Conservation (phyloP, 257 asterid genomes). For the Solanum neorickii region DNA sequence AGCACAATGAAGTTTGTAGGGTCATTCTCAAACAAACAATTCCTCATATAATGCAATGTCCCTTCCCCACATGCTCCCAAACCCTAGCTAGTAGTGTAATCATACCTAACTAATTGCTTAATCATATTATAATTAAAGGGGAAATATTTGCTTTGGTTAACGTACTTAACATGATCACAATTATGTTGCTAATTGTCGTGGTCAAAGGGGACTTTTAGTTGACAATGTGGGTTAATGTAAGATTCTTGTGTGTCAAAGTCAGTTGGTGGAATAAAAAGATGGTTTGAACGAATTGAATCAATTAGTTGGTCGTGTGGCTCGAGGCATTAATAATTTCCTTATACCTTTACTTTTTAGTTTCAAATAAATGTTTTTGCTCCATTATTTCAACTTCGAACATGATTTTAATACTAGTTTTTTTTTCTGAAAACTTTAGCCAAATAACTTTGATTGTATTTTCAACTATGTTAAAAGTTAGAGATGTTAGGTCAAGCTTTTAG, state of each 20-base stretch:
- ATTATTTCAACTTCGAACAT: background rate
- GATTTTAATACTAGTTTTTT: background rate
- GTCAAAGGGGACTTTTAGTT: slow-evolving; percentile 13
- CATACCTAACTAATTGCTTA: background rate
- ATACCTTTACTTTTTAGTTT: background rate
- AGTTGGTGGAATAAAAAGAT: slow-evolving; percentile 15
- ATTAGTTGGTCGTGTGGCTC: slow-evolving; percentile 44
- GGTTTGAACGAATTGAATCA: slow-evolving; percentile 24
- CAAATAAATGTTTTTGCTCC: background rate
- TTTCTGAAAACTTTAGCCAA: background rate
- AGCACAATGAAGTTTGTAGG: slow-evolving; percentile 44
- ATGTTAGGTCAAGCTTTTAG: background rate
- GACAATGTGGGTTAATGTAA: slow-evolving; percentile 7
- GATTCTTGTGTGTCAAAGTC: slow-evolving; percentile 8
- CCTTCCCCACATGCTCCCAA: background rate
- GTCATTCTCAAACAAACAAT: slow-evolving; percentile 16
- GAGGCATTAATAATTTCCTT: slow-evolving; percentile 15
- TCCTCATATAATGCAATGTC: slow-evolving; percentile 22
- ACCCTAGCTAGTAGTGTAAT: background rate
- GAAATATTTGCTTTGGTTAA: background rate
- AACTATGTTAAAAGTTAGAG: background rate
- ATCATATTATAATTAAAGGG: background rate
- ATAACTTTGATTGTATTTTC: background rate
- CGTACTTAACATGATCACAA: background rate
- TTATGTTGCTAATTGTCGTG: background rate